These are phyloP conservation scores for Lotus japonicus DNA, from an alignment of 306 rosid species.

Conservation along the genomic window DNA sequence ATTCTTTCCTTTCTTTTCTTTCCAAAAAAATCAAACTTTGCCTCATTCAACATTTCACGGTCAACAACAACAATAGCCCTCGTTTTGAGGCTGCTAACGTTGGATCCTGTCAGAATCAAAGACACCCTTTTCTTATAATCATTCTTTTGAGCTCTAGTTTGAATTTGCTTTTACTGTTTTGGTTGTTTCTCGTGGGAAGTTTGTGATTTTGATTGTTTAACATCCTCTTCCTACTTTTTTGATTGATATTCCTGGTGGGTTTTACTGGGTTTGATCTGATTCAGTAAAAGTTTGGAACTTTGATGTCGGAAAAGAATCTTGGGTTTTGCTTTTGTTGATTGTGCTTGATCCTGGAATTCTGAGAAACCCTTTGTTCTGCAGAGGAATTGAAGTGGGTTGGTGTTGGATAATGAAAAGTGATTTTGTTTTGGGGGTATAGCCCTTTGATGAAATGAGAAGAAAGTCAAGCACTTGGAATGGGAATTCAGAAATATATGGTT, in stretches of 20 bases:
- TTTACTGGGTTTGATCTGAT: slow-evolving; percentile 24
- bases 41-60: slow-evolving; percentile 19
- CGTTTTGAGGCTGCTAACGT: slow-evolving; percentile 22
- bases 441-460: slow-evolving; percentile 59
- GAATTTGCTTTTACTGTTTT: slow-evolving; percentile 15
- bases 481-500: slow-evolving; percentile 47
- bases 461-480: slow-evolving; percentile 41
- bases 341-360: slow-evolving; percentile 15
- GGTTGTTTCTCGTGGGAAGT: not conserved
- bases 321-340: slow-evolving; percentile 14
- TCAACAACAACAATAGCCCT: slow-evolving; percentile 31
- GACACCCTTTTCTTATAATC: slow-evolving; percentile 11
- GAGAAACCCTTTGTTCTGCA: slow-evolving; percentile 21
- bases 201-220: slow-evolving; percentile 16
- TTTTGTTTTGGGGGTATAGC: slow-evolving; percentile 23
- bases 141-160: slow-evolving; percentile 11
- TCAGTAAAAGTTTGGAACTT: slow-evolving; percentile 21
- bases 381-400: slow-evolving; percentile 32
- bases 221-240: not conserved
- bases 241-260: slow-evolving; percentile 12
- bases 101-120: slow-evolving; percentile 51
- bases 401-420: slow-evolving; percentile 13
- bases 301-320: not conserved
- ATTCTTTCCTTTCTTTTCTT: not conserved
- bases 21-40: not conserved